Conservation (phyloP, 148 eudicot genomes). For the Rheum nobile region DNA sequence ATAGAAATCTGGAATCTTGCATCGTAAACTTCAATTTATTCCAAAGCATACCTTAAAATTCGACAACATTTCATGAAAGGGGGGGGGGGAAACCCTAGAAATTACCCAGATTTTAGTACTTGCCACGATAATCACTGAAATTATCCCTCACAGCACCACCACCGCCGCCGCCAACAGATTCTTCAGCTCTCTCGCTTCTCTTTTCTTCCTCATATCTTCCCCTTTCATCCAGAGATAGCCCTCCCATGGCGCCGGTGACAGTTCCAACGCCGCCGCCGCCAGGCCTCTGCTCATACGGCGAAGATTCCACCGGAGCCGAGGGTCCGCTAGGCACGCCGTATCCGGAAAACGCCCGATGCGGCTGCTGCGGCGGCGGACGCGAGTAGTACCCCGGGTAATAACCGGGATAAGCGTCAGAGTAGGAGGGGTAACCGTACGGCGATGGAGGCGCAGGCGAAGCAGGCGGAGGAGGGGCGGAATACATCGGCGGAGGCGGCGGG, state of each 20-base stretch:
- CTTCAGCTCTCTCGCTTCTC: slow-evolving; percentile 36
- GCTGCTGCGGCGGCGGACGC: slow-evolving; percentile 22
- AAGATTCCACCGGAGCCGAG: slow-evolving; percentile 62
- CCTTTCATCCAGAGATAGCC: slow-evolving; percentile 51
- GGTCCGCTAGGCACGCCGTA: slow-evolving; percentile 35
- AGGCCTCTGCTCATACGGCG: slow-evolving; percentile 35
- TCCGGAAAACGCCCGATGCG: slow-evolving; percentile 14
- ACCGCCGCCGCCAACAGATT: slow-evolving; percentile 14
- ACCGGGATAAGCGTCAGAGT: slow-evolving; percentile 4
- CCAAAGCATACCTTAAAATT: slow-evolving; percentile 6
- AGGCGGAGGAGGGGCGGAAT: slow-evolving; percentile 10
- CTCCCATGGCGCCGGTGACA: slow-evolving; percentile 50
- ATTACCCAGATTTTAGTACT: slow-evolving; percentile 3
- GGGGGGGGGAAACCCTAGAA: background rate
- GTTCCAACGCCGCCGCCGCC: slow-evolving; percentile 38
- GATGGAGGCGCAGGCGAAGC: slow-evolving; percentile 12
- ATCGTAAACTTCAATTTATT: background rate
- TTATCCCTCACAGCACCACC: slow-evolving; percentile 26
- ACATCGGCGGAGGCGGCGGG: slow-evolving; percentile 17
- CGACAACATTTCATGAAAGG: background rate
- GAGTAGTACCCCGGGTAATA: slow-evolving; percentile 17
- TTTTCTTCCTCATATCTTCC: slow-evolving; percentile 40
- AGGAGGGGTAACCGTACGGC: background rate
- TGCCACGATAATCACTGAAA: slow-evolving; percentile 46
- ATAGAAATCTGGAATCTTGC: background rate